phyloP scores from a whole-genome alignment of 495 filamentous ascomycete species.

The Xylaria palmicola region DNA sequence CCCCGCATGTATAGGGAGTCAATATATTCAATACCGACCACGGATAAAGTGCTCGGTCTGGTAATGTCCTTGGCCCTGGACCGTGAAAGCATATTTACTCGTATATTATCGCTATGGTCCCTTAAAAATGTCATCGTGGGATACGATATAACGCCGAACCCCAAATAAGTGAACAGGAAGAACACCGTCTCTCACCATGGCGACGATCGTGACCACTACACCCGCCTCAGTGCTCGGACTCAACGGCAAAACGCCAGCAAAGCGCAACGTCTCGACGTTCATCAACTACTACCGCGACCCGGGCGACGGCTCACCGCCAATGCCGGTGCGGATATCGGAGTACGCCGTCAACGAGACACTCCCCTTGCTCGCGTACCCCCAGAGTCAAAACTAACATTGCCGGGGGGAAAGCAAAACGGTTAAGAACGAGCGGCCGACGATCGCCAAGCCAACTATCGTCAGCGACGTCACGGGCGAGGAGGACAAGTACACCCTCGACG shows the following conservation, averaged over 20 bases:
- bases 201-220: not conserved
- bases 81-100: too few relatives aligned
- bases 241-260: not conserved
- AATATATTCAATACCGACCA: not conserved
- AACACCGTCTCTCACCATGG: not conserved
- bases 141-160: not conserved
- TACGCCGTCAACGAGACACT: constrained; percentile 18
- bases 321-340: constrained; percentile 50
- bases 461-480: constrained; percentile 40
- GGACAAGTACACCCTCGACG: constrained; percentile 35
- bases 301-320: constrained; percentile 58
- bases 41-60: constrained; percentile 12
- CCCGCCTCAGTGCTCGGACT: not conserved
- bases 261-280: constrained; percentile 47
- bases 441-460: constrained; percentile 38
- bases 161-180: not conserved
- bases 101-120: not conserved
- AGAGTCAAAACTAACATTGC: not conserved
- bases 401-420: constrained; percentile 24
- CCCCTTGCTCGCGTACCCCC: too few relatives aligned
- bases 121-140: not conserved
- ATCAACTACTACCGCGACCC: constrained; percentile 63
- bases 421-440: constrained; percentile 50
- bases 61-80: not conserved
- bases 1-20: constrained; percentile 3